A percentile compares a stretch with the other conserved stretches of the same genome.
Evolutionary conservation across 2,329 filamentous ascomycete genomes (phyloP).

Genomic region (Ustulina deusta): DNA sequence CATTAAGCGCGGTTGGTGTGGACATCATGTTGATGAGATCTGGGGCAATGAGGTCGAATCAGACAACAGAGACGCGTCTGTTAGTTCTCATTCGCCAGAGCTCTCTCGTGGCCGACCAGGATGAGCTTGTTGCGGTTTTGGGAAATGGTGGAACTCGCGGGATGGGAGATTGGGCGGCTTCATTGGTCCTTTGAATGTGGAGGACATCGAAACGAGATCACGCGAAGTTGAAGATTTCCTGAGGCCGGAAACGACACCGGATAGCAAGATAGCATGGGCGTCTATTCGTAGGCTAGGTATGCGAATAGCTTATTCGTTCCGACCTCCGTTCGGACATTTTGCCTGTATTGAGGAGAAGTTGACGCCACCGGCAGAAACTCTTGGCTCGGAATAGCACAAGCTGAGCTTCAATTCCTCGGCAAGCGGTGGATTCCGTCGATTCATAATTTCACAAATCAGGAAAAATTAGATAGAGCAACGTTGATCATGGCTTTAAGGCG

Average conservation of each 20-base stretch:
- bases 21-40: slow-evolving; percentile 31
- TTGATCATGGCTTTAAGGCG: background rate
- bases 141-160: slow-evolving; percentile 33
- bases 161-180: slow-evolving; percentile 14
- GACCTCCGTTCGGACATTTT: slow-evolving; percentile 29
- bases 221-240: slow-evolving; percentile 12
- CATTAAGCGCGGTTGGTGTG: slow-evolving; percentile 36
- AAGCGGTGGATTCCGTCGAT: slow-evolving; percentile 8
- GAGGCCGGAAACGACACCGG: slow-evolving; percentile 31
- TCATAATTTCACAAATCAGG: slow-evolving; percentile 4
- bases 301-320: slow-evolving; percentile 10
- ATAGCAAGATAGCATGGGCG: background rate
- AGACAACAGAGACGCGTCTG: slow-evolving; percentile 31
- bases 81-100: slow-evolving; percentile 32
- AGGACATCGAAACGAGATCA: slow-evolving; percentile 13
- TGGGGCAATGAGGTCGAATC: slow-evolving; percentile 31
- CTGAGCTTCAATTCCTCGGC: slow-evolving; percentile 21
- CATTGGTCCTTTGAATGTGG: slow-evolving; percentile 12
- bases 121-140: slow-evolving; percentile 36
- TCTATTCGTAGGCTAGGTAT: slow-evolving; percentile 1
- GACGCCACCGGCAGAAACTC: slow-evolving; percentile 1
- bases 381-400: slow-evolving; percentile 19
- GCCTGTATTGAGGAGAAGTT: slow-evolving; percentile 23
- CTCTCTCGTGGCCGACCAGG: slow-evolving; percentile 34
- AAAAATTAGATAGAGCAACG: background rate